A percentile compares a stretch with the other conserved stretches of the same genome.
Conservation (phyloP, 306 rosid species). For the Styphnolobium japonicum region DNA sequence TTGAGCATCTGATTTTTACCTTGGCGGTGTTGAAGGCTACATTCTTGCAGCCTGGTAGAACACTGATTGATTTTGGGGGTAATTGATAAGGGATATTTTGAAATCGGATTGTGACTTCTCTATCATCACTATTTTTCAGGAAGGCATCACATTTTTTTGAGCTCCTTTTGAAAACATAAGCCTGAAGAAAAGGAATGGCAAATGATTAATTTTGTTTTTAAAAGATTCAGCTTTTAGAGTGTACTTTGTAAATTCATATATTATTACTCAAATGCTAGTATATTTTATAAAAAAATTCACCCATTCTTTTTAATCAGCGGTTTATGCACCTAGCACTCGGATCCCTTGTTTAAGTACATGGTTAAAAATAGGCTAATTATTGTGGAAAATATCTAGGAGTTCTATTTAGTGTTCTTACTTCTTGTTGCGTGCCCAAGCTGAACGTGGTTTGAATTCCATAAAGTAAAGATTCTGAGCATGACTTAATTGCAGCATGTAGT, state of each 20-base stretch:
- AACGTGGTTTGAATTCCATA: slow-evolving; percentile 29
- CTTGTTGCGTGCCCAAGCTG: slow-evolving; percentile 36
- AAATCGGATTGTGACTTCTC: slow-evolving; percentile 16
- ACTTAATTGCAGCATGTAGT: slow-evolving; percentile 62
- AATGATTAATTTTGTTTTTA: slow-evolving; percentile 1
- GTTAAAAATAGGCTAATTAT: background rate
- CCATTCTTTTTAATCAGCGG: background rate
- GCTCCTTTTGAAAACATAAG: slow-evolving; percentile 40
- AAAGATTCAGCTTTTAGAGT: background rate
- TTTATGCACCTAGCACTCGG: background rate
- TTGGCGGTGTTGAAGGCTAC: slow-evolving; percentile 46
- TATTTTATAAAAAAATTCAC: background rate
- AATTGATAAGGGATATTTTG: slow-evolving; percentile 23
- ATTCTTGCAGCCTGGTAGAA: slow-evolving; percentile 50
- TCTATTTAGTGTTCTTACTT: slow-evolving; percentile 23
- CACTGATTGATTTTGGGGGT: slow-evolving; percentile 43
- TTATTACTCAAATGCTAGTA: background rate
- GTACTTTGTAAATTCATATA: background rate
- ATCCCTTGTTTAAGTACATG: background rate
- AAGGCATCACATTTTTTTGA: slow-evolving; percentile 45
- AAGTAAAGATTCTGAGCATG: slow-evolving; percentile 49
- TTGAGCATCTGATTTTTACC: slow-evolving; percentile 34
- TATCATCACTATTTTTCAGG: slow-evolving; percentile 37
- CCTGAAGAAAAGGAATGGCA: slow-evolving; percentile 31
- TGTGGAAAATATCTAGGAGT: background rate